A percentile compares a stretch with the other conserved stretches of the same genome.
Evolutionary conservation across 495 filamentous ascomycete genomes (phyloP).

Genomic region (Aspergillus ellipticus): DNA sequence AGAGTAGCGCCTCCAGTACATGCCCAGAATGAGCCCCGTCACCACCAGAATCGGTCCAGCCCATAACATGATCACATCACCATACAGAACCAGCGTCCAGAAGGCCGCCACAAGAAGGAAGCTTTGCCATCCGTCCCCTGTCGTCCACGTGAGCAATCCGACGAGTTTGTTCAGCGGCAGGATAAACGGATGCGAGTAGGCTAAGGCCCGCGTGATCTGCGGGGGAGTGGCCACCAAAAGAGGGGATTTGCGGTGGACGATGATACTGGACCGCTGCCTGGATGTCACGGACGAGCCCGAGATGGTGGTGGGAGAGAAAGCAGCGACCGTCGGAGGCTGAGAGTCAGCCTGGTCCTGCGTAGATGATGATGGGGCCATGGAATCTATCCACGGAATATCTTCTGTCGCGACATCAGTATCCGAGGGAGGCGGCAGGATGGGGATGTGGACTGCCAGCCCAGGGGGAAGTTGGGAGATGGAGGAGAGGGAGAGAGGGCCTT

Average conservation of each 20-base stretch:
- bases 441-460: background rate
- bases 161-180: conserved; percentile 77
- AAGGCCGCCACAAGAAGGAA: conserved; percentile 82
- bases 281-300: conserved; percentile 64
- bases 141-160: conserved; percentile 89
- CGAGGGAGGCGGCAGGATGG: background rate
- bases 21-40: conserved; percentile 73
- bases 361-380: conserved; percentile 49
- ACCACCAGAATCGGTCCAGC: conserved; percentile 83
- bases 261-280: conserved; percentile 79
- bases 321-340: conserved; percentile 69
- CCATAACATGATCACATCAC: conserved; percentile 71
- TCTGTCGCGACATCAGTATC: conserved; percentile 26
- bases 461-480: background rate
- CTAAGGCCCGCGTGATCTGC: conserved; percentile 84
- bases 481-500: conserved; percentile 2
- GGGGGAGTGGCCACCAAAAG: conserved; percentile 90
- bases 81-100: conserved; percentile 83
- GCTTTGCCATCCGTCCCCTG: conserved; percentile 90
- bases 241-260: conserved; percentile 95
- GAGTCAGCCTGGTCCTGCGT: conserved; percentile 41
- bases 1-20: conserved; percentile 89
- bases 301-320: conserved; percentile 81
- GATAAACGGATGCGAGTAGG: conserved; percentile 91
- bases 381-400: conserved; percentile 65